Percentiles rank a stretch among this genome's conserved stretches.
Evolutionary conservation across 139 green algal species (phyloP).

Genomic region (Mychonastes homosphaera): DNA sequence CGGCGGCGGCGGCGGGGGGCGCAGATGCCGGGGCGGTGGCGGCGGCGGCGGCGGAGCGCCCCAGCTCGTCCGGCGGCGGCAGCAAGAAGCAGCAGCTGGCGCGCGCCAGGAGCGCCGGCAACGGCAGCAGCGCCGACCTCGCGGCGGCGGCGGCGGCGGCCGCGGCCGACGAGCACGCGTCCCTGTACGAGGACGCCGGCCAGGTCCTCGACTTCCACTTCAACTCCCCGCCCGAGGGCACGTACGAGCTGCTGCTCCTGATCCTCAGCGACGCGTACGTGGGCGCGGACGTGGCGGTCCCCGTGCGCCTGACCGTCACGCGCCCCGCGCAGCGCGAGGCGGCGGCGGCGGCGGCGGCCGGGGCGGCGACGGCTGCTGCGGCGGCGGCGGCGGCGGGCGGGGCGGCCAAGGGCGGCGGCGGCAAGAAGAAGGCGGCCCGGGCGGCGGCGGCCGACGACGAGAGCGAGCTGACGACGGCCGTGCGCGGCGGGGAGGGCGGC

Average conservation of each 20-base stretch:
- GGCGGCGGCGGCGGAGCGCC: too few relatives aligned
- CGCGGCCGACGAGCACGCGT: constrained; percentile 4
- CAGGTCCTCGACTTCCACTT: constrained; percentile 70
- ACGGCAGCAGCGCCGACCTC: constrained; percentile 3
- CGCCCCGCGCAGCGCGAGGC: neutral
- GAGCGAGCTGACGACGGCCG: neutral
- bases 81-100: constrained; percentile 5
- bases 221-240: constrained; percentile 40
- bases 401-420: constrained; percentile 14
- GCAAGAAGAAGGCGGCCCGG: constrained; percentile 2
- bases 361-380: constrained; percentile 14
- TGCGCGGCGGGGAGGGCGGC: constrained; percentile 18
- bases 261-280: constrained; percentile 76
- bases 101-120: neutral
- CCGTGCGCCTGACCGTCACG: constrained; percentile 19
- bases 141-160: neutral
- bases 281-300: constrained; percentile 54
- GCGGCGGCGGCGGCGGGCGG: constrained; percentile 20
- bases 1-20: neutral
- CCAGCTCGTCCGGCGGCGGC: too few relatives aligned
- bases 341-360: neutral
- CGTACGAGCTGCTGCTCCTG: constrained; percentile 54
- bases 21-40: too few relatives aligned
- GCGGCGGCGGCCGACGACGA: constrained; percentile 9
- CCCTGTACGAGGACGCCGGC: constrained; percentile 23